Base-by-base conservation (phyloP, 768 basidiomycete species). In the Lactarius tabidus region DNA sequence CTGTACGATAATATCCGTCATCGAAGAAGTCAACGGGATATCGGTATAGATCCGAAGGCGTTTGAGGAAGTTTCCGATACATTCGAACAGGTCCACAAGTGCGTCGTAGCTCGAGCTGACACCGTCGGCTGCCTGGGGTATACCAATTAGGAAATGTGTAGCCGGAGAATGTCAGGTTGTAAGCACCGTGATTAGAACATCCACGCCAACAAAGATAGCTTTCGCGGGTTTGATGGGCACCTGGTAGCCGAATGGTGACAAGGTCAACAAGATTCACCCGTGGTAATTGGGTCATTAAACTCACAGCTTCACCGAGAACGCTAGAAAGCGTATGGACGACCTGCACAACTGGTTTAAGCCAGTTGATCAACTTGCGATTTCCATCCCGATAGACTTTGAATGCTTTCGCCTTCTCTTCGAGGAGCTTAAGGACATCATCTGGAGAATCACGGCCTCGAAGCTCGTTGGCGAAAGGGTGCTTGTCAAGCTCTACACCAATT, bases 31-130 rank as follows among this genome's bases (percentile, higher is more conserved):
- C 23, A 20, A 38, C 17, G 57, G 38, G 28, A 57, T 14, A 29
- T 18, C 31, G 10, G 48, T 53, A 59, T 59, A 64, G 0, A 64
- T 53, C 9, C 52, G 8, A 29, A 63, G 55, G 4, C 62, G 45
- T 35, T 33, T 51, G 9, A 63, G 45, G 35, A 63, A 57, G 29
- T 17, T 57, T 3, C 38, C 48, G 28, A 63, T 58, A 9, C 35
- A 63, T 9, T 52, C 48, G 7, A 63, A 63, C 9, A 63, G 15
- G 20, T 52, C 57, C 6, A 58, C 17, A 14, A 63, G 56, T 1
- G 57, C n/a, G 17, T 57, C 62, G 8, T 48, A 57, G 23, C 43
- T 57, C 0, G 31, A 41, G n/a, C 33, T 17, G 14, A 57, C 45
- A 10, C 57, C 45, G 7, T 58, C 51, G 12, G 45, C 57, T 8